Base-by-base conservation (phyloP, 208 protist species). In the Crithidia expoeki region DNA sequence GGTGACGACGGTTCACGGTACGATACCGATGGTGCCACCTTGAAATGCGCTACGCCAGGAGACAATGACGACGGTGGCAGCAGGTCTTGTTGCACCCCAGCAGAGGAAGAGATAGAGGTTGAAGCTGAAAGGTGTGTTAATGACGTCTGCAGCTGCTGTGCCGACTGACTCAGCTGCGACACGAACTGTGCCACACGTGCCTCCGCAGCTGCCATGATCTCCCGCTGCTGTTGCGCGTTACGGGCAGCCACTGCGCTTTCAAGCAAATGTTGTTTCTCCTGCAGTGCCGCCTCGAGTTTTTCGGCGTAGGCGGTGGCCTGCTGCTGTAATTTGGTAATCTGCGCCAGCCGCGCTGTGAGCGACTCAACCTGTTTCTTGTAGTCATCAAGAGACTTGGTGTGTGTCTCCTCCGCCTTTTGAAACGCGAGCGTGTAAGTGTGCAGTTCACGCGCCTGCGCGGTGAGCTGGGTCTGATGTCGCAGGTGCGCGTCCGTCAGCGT, bases 251-350 rank as follows among this genome's bases (percentile, higher is more conserved):
- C 62, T 0, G 62, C 44, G 1, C 51, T 10, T 2, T 27, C 49
- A 1, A 58, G 11, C 11, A 70, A 23, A 2, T 23, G 52, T 32
- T 65, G 55, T 21, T 72, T 47, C 16, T 77, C 72, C 4, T 51
- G 49, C 52, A 77, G 58, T 9, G 64, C 72, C 7, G 64, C 64
- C 32, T 77, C 64, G 1, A 72, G 56, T 21, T 52, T 33, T 10
- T 38, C 5, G 19, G 58, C 63, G 38, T 71, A 49, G 4, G 17
- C 47, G 23, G 53, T 72, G 4, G 73, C 25, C 5, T 65, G 51
- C 33, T 61, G 71, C 53, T 85, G 75, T 30, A 69, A 11, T 21
- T 73, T 57, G 23, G 60, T 49, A 9, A 70, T 32, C 27, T 79
- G 75, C 30, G 69, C 34, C 23, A 72, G 63, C 0, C 49, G 68